Base-by-base conservation (phyloP, 345 rosid species). In the Melastoma malabathricum region DNA sequence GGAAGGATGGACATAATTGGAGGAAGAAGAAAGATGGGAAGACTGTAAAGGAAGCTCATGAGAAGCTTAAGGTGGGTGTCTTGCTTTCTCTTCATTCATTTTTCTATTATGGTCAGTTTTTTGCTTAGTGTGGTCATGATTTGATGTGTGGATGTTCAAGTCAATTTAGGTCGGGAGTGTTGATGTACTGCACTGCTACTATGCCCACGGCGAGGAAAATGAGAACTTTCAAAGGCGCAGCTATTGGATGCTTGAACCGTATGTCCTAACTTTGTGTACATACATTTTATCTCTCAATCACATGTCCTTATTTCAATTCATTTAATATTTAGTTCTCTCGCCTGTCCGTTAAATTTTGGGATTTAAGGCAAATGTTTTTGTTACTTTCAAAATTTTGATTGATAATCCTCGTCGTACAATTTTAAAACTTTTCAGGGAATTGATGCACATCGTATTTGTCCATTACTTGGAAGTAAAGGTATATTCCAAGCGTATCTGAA, bases 231-330 rank as follows among this genome's bases (percentile, higher is more conserved):
- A 89, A 64, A 72, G 95, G 20, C 82, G 95, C 60, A 72, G 82
- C 58, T 89, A 89, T 67, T 89, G 97, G 97, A 77, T 86, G 97
- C 97, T 89, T 60, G 90, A 86, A 56, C 75, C 54, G 97, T 89
- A 65, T n/a, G 29, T 54, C 44, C 57, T 53, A 5, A 16, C 55
- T 18, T 55, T 72, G 15, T 8, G 12, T 34, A 34, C 12, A 34
- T 34, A 34, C 41, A 34, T 34, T 34, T 34, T 34, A n/a, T 34
- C 12, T 34, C 41, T 34, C 10, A 12, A 7, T 34, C 2, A 9
- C 12, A 8, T 1, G 41, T 34, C 12, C 12, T 34, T 34, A 34
- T 13, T 5, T 44, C 45, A 51, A 12, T 10, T 14, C 15, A 16
- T 47, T 22, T 46, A 13, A 13, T 43, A 13, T 22, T 54, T 18